Conservation (phyloP, 345 rosid species). For the Aurinia saxatilis region DNA sequence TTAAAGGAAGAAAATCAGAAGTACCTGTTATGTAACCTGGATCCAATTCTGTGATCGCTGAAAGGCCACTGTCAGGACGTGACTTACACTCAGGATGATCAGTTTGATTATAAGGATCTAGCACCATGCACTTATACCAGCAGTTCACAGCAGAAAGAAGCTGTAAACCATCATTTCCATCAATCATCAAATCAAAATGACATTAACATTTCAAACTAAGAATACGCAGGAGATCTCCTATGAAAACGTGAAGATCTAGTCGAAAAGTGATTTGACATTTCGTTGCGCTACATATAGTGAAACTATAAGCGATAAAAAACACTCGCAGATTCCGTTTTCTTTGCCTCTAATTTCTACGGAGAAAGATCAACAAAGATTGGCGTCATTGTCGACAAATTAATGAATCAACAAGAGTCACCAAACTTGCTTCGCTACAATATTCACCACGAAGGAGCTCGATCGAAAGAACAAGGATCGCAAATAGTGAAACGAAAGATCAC, state of each 20-base stretch:
- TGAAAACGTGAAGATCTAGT: background rate
- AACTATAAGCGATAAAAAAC: background rate
- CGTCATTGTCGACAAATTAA: background rate
- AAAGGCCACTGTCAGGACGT: slow-evolving; percentile 91
- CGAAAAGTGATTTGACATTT: background rate
- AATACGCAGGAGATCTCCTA: background rate
- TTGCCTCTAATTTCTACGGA: background rate
- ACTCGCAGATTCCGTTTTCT: background rate
- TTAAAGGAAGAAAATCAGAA: background rate
- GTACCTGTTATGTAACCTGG: slow-evolving; percentile 92
- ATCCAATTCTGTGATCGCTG: slow-evolving; percentile 95
- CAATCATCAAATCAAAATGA: background rate
- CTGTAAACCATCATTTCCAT: slow-evolving; percentile 35
- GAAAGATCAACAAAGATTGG: slow-evolving; percentile 2
- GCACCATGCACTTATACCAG: slow-evolving; percentile 92
- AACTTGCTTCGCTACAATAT: background rate
- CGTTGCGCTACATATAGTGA: background rate
- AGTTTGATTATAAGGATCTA: slow-evolving; percentile 92
- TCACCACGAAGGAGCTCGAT: slow-evolving; percentile 2
- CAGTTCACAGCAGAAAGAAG: slow-evolving; percentile 96
- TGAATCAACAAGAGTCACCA: background rate
- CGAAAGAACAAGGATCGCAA: background rate
- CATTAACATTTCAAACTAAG: background rate
- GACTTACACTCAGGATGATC: slow-evolving; percentile 98
- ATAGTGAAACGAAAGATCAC: background rate